These are phyloP conservation scores for Colletotrichum plurivorum DNA, from an alignment of 2,329 filamentous ascomycete genomes.

Conservation along the genomic window DNA sequence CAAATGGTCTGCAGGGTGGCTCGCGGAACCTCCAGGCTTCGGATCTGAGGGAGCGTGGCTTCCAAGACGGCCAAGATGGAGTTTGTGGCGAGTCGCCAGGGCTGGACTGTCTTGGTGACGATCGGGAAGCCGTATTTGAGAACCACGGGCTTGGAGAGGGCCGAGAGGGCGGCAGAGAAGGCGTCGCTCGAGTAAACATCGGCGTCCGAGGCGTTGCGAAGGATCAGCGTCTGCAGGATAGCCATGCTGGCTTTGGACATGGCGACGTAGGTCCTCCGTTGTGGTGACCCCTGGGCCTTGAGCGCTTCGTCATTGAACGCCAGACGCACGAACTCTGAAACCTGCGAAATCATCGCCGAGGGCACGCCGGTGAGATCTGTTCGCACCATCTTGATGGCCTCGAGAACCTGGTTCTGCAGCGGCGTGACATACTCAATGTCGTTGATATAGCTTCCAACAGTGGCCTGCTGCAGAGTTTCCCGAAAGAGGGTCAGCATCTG, in stretches of 20 bases:
- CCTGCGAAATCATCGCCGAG: constrained; percentile 76
- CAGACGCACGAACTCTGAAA: constrained; percentile 79
- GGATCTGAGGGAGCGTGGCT: constrained; percentile 74
- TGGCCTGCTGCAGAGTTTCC: constrained; percentile 79
- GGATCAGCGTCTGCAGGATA: constrained; percentile 73
- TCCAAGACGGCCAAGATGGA: constrained; percentile 78
- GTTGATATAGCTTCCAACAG: constrained; percentile 75
- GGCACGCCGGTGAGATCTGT: constrained; percentile 76
- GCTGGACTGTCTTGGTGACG: constrained; percentile 76
- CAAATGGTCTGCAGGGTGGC: constrained; percentile 73
- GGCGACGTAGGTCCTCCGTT: constrained; percentile 86
- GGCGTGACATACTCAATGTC: constrained; percentile 82
- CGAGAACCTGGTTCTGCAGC: constrained; percentile 78
- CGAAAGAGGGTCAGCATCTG: constrained; percentile 81
- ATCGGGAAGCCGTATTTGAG: constrained; percentile 86
- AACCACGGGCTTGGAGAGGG: constrained; percentile 78
- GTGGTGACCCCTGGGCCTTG: constrained; percentile 48
- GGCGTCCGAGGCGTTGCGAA: constrained; percentile 71
- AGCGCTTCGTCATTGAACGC: constrained; percentile 68
- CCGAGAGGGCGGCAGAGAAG: constrained; percentile 74
- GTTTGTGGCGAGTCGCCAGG: constrained; percentile 87
- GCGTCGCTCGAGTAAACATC: constrained; percentile 80
- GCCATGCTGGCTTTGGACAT: constrained; percentile 87
- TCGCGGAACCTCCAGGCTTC: constrained; percentile 61
- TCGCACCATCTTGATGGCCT: constrained; percentile 76